These are phyloP conservation scores for Multifurca ochricompacta DNA, from an alignment of 768 basidiomycete genomes.

Conservation along the genomic window DNA sequence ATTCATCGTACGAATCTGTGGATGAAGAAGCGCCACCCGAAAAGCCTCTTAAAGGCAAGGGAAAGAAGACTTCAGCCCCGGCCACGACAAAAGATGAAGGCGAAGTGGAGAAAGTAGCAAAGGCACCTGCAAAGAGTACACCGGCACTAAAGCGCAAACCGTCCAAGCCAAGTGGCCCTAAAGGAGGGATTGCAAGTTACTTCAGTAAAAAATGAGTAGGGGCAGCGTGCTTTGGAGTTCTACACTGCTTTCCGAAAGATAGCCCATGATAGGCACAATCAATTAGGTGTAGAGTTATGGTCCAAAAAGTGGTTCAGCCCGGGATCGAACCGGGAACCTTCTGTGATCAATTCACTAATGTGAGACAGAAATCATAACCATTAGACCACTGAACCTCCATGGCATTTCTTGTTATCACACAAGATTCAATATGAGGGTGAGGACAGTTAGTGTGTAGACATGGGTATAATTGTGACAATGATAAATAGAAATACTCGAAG, in stretches of 20 bases:
- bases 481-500: no score
- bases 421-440: no score
- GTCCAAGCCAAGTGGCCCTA: conserved; percentile 1
- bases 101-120: background rate
- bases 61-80: conserved; percentile 11
- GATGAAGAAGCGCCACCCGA: conserved; percentile 43
- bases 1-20: conserved; percentile 75
- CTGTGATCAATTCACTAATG: conserved; percentile 30
- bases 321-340: conserved; percentile 43
- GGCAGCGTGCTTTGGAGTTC: no score
- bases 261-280: background rate
- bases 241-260: background rate
- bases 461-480: no score
- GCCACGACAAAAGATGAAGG: conserved; percentile 1
- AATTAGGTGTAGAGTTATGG: background rate
- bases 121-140: conserved; percentile 2
- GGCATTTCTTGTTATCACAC: no score
- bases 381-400: conserved; percentile 37
- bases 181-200: conserved; percentile 15
- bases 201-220: conserved; percentile 12
- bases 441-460: no score
- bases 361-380: conserved; percentile 45
- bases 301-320: conserved; percentile 33
- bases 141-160: conserved; percentile 9
- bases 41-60: conserved; percentile 18